Percentiles rank a stretch among this genome's conserved stretches.
phyloP scores from a whole-genome alignment of 805 yeast species.

The Ogataea allantospora region DNA sequence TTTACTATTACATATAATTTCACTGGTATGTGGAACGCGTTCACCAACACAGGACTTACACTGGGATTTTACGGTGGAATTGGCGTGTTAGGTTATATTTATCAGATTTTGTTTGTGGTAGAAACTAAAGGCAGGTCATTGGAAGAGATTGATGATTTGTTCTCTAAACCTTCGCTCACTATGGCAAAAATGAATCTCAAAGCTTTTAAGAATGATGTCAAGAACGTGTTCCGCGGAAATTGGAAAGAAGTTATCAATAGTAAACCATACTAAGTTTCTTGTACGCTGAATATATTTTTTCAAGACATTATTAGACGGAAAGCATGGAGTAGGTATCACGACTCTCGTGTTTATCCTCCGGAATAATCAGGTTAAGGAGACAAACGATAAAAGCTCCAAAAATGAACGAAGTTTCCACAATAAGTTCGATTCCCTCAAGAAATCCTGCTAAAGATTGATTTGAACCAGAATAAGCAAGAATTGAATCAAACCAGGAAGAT shows the following conservation, averaged over 20 bases:
- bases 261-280: neutral
- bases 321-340: constrained; percentile 4
- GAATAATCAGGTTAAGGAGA: constrained; percentile 19
- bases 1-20: constrained; percentile 66
- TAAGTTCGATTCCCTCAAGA: constrained; percentile 42
- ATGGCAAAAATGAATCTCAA: constrained; percentile 36
- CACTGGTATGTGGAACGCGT: constrained; percentile 50
- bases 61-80: constrained; percentile 69
- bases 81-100: constrained; percentile 54
- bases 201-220: constrained; percentile 19
- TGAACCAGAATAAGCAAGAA: constrained; percentile 40
- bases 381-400: constrained; percentile 24
- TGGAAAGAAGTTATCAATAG: constrained; percentile 7
- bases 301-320: neutral
- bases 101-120: constrained; percentile 59
- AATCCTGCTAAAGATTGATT: constrained; percentile 39
- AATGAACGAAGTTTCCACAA: constrained; percentile 39
- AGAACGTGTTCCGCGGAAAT: constrained; percentile 20
- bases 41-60: constrained; percentile 62
- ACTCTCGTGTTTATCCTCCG: constrained; percentile 7
- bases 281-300: neutral
- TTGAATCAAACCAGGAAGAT: constrained; percentile 39
- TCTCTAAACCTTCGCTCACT: constrained; percentile 45
- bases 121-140: constrained; percentile 71
- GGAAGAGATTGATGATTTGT: constrained; percentile 69